Base-by-base conservation (phyloP, 805 yeast genomes). In the Starmera caribaea region DNA sequence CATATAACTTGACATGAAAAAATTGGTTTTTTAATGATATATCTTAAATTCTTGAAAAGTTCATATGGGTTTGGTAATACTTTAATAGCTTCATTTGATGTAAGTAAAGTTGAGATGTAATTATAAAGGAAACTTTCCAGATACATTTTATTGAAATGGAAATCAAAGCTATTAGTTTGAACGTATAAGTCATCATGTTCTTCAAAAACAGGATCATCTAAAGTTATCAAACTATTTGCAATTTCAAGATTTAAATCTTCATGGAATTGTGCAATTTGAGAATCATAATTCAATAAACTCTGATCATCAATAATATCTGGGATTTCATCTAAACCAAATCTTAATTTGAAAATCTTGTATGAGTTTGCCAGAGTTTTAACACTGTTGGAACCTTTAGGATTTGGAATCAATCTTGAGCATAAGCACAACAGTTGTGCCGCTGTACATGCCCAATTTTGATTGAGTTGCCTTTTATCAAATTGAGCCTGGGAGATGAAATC, bases 121-220 rank as follows among this genome's bases (percentile, higher is more conserved):
- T 64, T 67, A 50, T 63, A 66, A 4, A 69, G 47, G 42, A 67
- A 70, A 31, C 72, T 67, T 38, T 71, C 76, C 16, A 66, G 41
- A 35, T 67, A 57, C 48, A 67, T 65, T 35, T 68, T 51, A 30
- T 50, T 52, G 34, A 49, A 50, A 38, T 47, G 51, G 12, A 28
- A 30, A 16, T 43, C 46, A 30, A 45, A 43, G 6, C 16, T 21
- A 7, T 9, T 32, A 32, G 12, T 21, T 21, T 32, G 35, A 32
- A 14, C 32, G 15, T 21, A 21, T 21, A 21, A 21, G 8, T 21
- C 26, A 21, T 21, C 26, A 21, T 21, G 26, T 21, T 34, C 32
- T 2, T n/a, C 26, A 8, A 34, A 16, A 2, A 8, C 12, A 7
- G 14, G 16, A 30, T 35, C 14, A 8, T 34, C 38, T 7, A 35